Evolutionary conservation across 371 early-diverging fungal genomes (phyloP).

Genomic region (Mucor ambiguus): DNA sequence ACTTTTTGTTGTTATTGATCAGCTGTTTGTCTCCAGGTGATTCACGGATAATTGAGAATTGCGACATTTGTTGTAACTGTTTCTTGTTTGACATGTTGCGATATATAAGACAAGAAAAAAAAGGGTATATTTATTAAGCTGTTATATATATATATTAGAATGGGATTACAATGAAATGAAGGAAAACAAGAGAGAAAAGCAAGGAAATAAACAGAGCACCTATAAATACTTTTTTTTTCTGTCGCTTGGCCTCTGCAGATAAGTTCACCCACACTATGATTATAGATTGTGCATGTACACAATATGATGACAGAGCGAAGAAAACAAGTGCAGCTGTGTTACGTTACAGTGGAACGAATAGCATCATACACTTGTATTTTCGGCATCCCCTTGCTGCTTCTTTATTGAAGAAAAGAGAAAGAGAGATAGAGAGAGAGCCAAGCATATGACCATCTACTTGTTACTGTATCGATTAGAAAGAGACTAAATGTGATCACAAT

Average conservation of each 20-base stretch:
- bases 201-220: not conserved
- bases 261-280: not conserved
- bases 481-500: not conserved
- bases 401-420: not conserved
- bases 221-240: conserved; percentile 20
- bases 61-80: conserved; percentile 21
- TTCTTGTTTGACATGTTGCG: conserved; percentile 14
- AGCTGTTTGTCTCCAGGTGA: conserved; percentile 14
- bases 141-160: not conserved
- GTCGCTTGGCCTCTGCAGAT: not conserved
- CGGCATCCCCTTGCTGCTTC: not conserved
- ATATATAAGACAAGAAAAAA: not conserved
- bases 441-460: no score
- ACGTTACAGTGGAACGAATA: not conserved
- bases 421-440: no score
- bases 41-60: conserved; percentile 34
- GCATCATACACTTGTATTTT: not conserved
- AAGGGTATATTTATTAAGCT: not conserved
- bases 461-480: not conserved
- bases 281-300: not conserved
- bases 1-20: not conserved
- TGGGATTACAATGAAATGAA: conserved; percentile 3
- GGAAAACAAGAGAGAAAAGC: not conserved
- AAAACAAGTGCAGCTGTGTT: not conserved
- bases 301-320: not conserved